Percentiles rank a stretch among this genome's conserved stretches.
These are phyloP conservation scores for Vigna nakashimae DNA, from an alignment of 306 rosid species.

Conservation along the genomic window DNA sequence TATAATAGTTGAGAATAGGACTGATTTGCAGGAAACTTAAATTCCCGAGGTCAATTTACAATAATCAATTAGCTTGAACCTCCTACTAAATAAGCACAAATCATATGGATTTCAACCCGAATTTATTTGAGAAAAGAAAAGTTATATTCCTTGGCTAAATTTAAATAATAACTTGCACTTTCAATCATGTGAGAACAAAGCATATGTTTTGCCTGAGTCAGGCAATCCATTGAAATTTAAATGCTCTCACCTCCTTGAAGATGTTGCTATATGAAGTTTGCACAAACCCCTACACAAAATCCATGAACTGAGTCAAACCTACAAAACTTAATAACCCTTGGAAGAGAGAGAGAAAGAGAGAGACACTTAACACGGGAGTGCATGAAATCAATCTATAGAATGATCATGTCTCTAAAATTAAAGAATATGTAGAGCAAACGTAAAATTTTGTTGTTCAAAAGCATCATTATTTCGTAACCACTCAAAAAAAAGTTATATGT, in stretches of 20 bases:
- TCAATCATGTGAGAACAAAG: conserved; percentile 20
- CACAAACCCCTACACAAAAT: conserved; percentile 72
- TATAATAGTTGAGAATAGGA: background rate
- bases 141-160: background rate
- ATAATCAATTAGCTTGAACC: background rate
- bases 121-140: background rate
- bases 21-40: background rate
- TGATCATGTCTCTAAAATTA: background rate
- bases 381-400: conserved; percentile 32
- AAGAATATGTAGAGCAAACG: conserved; percentile 6
- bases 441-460: conserved; percentile 15
- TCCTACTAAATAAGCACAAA: conserved; percentile 24
- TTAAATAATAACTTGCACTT: conserved; percentile 16
- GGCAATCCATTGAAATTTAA: conserved; percentile 16
- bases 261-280: conserved; percentile 75
- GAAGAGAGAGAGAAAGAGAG: background rate
- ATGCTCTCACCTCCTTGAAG: conserved; percentile 78
- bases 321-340: conserved; percentile 22
- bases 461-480: conserved; percentile 8
- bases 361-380: conserved; percentile 4
- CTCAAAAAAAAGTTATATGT: conserved; percentile 4
- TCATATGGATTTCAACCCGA: conserved; percentile 26
- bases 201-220: conserved; percentile 19
- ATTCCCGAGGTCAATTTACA: background rate
- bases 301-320: conserved; percentile 42